Base-by-base conservation (phyloP, 768 basidiomycete genomes). In the Hygrocybe coccinea region DNA sequence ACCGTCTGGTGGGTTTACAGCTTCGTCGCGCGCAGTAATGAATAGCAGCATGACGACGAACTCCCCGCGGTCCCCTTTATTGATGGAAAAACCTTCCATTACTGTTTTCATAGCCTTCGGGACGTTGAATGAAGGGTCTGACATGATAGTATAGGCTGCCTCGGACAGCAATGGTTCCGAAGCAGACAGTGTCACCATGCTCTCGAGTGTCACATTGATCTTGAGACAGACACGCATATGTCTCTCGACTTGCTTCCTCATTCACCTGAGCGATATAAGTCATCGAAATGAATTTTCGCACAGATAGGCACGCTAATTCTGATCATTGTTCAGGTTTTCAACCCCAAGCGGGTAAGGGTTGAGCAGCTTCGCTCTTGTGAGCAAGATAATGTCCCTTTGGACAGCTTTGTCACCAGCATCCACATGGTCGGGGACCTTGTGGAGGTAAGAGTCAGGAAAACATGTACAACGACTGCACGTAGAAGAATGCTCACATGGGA, bases 121-220 rank as follows among this genome's bases (percentile, higher is more conserved):
- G 10, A 56, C 37, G 47, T 66, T 52, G 41, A 62, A 56, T 5
- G 43, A 52, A 4, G 24, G 2, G 3, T 19, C 22, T 21, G 5
- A 15, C 62, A 68, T 66, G 15, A 61, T 29, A 11, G 6, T 39
- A 50, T 60, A 67, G 11, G 67, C 63, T 12, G 69, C 67, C 55
- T 68, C 68, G 2, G 67, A 61, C 3, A 69, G 58, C 15, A 66
- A 45, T 10, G 67, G 69, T 58, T 70, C 67, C 3, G 67, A 68
- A 15, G 67, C 29, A n/a, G 56, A 57, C 25, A 57, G n/a, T 14
- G 56, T 57, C 12, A 45, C 19, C 56, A 57, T 53, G 43, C 22
- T 57, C 51, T 57, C 56, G n/a, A 29, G 35, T 15, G 19, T 25
- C 22, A 34, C 6, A 44, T 36, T 15, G 51, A 44, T 17, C 17